Evolutionary conservation across 805 yeast species (phyloP).

Genomic region (Yarrowia alimentaria): DNA sequence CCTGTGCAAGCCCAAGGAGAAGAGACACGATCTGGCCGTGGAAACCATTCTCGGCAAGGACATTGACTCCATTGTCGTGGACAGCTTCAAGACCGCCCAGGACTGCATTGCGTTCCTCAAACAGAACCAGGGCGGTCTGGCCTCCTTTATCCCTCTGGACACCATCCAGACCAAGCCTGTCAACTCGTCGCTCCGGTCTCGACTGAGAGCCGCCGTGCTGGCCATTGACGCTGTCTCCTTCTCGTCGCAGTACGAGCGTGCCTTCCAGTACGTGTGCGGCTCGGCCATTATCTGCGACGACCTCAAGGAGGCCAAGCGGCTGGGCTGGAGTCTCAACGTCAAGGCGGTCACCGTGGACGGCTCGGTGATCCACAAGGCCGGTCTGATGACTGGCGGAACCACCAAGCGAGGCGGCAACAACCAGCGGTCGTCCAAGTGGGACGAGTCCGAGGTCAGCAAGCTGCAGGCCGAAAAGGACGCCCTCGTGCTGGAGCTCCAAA

Average conservation of each 20-base stretch:
- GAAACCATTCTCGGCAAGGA: conserved; percentile 74
- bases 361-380: conserved; percentile 76
- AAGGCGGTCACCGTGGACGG: conserved; percentile 84
- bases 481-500: conserved; percentile 50
- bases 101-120: conserved; percentile 77
- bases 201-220: conserved; percentile 56
- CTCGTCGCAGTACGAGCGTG: conserved; percentile 64
- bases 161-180: conserved; percentile 60
- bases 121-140: conserved; percentile 80
- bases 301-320: conserved; percentile 61
- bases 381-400: conserved; percentile 92
- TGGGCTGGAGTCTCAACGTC: conserved; percentile 64
- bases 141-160: conserved; percentile 86
- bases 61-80: conserved; percentile 82
- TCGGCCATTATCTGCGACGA: conserved; percentile 75
- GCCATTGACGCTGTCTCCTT: conserved; percentile 69
- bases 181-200: conserved; percentile 51
- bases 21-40: conserved; percentile 69
- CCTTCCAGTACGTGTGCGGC: conserved; percentile 76
- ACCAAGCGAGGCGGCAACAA: conserved; percentile 34
- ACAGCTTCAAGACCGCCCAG: conserved; percentile 62
- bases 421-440: conserved; percentile 56
- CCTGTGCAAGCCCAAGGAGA: conserved; percentile 71
- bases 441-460: conserved; percentile 51
- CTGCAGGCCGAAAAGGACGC: conserved; percentile 53